phyloP scores from a whole-genome alignment of 2,329 filamentous ascomycete genomes.

The Sphaerulina musiva region DNA sequence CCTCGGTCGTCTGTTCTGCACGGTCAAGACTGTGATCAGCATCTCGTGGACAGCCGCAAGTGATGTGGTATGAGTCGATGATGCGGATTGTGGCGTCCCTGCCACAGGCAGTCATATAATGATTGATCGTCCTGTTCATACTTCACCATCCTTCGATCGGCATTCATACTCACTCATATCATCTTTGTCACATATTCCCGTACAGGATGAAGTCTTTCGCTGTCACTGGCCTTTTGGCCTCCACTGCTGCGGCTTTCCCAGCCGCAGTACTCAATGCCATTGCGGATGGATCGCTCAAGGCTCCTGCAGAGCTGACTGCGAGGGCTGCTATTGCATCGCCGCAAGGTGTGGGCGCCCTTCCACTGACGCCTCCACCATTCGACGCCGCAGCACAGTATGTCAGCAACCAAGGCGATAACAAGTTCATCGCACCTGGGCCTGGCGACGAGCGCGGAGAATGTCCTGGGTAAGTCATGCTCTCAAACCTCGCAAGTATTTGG shows the following conservation, averaged over 20 bases:
- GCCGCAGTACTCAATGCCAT: not conserved
- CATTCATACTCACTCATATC: not conserved
- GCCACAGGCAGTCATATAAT: not conserved
- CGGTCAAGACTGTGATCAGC: too few relatives aligned
- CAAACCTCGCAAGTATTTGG: constrained; percentile 1
- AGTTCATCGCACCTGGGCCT: constrained; percentile 25
- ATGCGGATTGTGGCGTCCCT: not conserved
- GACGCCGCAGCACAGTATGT: constrained; percentile 30
- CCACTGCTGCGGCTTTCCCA: not conserved
- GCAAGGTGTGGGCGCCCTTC: constrained; percentile 26
- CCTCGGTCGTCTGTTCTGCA: not conserved
- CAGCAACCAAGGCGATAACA: constrained; percentile 25
- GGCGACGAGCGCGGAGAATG: constrained; percentile 29
- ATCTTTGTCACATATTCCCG: too few relatives aligned
- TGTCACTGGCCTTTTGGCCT: constrained; percentile 1
- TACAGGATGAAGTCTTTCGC: constrained; percentile 1
- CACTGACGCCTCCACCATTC: constrained; percentile 28
- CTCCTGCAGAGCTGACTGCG: not conserved
- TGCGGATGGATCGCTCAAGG: not conserved
- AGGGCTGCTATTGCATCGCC: constrained; percentile 10
- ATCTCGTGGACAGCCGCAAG: not conserved
- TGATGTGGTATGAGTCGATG: not conserved
- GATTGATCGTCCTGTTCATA: not conserved
- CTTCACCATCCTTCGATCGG: not conserved
- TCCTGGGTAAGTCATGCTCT: constrained; percentile 26